phyloP scores from a whole-genome alignment of 441 rosid species.

The Lepidium campestre region DNA sequence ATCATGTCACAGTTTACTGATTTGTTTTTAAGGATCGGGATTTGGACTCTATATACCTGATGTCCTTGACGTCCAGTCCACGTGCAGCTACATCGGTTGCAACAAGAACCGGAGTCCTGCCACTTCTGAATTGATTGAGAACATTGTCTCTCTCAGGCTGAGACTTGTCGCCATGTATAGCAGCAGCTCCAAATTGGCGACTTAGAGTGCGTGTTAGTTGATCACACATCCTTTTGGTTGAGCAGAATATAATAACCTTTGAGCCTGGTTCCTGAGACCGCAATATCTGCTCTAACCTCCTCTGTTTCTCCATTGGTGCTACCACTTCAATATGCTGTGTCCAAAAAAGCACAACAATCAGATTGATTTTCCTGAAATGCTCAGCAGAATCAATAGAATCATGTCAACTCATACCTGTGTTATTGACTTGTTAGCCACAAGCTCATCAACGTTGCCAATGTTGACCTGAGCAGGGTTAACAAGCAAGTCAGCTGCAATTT shows the following conservation, averaged over 20 bases:
- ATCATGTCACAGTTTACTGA: neutral
- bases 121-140: conserved; percentile 77
- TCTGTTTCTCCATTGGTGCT: conserved; percentile 83
- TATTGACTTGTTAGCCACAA: conserved; percentile 96
- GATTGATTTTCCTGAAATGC: neutral
- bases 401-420: conserved; percentile 57
- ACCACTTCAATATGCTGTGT: conserved; percentile 72
- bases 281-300: conserved; percentile 87
- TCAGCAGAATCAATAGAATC: neutral
- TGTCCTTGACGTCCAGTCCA: conserved; percentile 93
- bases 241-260: conserved; percentile 87
- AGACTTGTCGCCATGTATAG: conserved; percentile 98
- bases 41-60: conserved; percentile 45
- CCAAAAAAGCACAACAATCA: conserved; percentile 1
- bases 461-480: conserved; percentile 96
- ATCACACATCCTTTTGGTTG: conserved; percentile 98
- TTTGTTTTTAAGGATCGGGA: neutral
- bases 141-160: conserved; percentile 92
- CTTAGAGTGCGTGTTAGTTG: conserved; percentile 81
- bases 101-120: conserved; percentile 92
- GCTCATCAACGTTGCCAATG: conserved; percentile 95
- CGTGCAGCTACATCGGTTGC: conserved; percentile 99
- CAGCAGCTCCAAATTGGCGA: conserved; percentile 91
- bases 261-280: conserved; percentile 95
- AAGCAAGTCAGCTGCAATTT: conserved; percentile 92